Percentiles rank a stretch among this genome's conserved stretches.
Evolutionary conservation across 306 rosid species (phyloP).

Genomic region (Quercus ilex): DNA sequence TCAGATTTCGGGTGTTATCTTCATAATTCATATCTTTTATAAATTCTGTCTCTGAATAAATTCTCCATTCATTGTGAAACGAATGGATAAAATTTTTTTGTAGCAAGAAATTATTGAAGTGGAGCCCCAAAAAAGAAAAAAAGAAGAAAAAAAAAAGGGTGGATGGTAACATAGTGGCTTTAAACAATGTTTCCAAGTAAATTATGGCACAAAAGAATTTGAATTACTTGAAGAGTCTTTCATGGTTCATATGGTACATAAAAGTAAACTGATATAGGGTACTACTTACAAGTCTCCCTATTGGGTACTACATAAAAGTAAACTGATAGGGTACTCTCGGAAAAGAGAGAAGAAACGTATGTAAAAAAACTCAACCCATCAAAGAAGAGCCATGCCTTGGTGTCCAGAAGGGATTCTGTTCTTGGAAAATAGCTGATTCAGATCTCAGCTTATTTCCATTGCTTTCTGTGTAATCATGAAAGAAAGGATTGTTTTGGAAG

Average conservation of each 20-base stretch:
- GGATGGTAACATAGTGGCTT: not conserved
- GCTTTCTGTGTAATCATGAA: slow-evolving; percentile 21
- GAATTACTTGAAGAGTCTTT: slow-evolving; percentile 3
- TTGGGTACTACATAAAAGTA: slow-evolving; percentile 5
- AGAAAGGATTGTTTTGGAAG: slow-evolving; percentile 44
- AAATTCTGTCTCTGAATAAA: no score
- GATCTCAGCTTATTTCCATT: slow-evolving; percentile 36
- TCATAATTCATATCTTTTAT: no score
- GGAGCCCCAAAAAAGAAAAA: no score
- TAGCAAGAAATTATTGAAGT: no score
- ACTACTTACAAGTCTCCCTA: slow-evolving; percentile 7
- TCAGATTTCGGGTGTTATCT: no score
- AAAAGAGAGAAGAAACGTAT: not conserved
- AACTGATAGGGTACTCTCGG: not conserved
- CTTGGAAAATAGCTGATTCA: slow-evolving; percentile 39
- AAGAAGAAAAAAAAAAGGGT: no score
- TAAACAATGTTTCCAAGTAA: not conserved
- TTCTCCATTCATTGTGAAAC: no score
- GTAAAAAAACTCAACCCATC: not conserved
- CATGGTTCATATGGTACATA: not conserved
- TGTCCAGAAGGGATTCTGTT: slow-evolving; percentile 48
- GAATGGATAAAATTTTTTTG: no score
- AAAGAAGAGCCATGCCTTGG: slow-evolving; percentile 27
- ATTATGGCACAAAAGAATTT: not conserved
- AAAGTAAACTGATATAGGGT: not conserved